Evolutionary conservation across 2,329 filamentous ascomycete species (phyloP).

Genomic region (Aspergillus ibericus): DNA sequence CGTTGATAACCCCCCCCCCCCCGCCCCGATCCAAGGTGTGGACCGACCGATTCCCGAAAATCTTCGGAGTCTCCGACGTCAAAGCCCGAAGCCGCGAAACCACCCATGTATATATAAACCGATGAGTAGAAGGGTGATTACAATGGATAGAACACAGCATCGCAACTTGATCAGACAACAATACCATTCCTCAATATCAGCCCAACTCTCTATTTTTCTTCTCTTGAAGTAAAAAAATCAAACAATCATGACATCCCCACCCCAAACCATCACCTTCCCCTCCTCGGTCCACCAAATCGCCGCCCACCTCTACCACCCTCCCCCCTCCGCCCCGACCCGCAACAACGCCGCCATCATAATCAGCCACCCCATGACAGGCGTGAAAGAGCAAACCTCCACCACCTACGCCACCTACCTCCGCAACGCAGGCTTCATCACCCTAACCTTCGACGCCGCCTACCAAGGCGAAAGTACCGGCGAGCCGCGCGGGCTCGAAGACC

Average conservation of each 20-base stretch:
- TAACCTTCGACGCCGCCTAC: constrained; percentile 42
- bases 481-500: constrained; percentile 42
- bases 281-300: too few species aligned
- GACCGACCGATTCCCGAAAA: not conserved
- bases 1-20: not conserved
- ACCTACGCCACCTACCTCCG: constrained; percentile 34
- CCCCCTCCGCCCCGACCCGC: not conserved
- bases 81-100: not conserved
- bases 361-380: constrained; percentile 19
- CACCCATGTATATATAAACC: not conserved
- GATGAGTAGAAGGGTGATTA: too few species aligned
- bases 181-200: too few species aligned
- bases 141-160: too few species aligned
- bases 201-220: too few species aligned
- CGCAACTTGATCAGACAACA: too few species aligned
- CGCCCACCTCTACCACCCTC: not conserved
- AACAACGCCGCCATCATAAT: constrained; percentile 15
- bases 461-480: constrained; percentile 40
- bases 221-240: too few species aligned
- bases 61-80: not conserved
- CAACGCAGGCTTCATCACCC: constrained; percentile 32
- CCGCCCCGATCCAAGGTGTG: not conserved
- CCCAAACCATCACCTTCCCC: too few species aligned
- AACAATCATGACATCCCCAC: too few species aligned
- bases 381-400: constrained; percentile 44